phyloP scores from a whole-genome alignment of 305 asterid genomes.

The Fraxinus paxiana region DNA sequence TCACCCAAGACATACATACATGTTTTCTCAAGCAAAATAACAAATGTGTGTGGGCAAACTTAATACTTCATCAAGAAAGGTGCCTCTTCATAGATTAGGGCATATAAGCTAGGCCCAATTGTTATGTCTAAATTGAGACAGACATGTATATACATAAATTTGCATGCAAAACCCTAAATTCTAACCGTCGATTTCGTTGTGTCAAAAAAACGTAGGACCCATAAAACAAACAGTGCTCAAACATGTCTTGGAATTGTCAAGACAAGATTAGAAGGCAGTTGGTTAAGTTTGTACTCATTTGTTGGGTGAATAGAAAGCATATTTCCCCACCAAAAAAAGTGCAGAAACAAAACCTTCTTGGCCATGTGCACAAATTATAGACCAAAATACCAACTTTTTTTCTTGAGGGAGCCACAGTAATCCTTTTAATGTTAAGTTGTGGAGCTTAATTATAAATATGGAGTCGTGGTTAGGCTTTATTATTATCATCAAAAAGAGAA shows the following conservation, averaged over 20 bases:
- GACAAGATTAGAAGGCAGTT: constrained; percentile 39
- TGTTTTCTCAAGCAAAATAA: background rate
- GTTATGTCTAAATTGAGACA: background rate
- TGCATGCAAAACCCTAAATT: background rate
- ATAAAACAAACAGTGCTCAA: constrained; percentile 40
- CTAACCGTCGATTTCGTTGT: constrained; percentile 12
- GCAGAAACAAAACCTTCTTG: constrained; percentile 31
- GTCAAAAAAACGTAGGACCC: constrained; percentile 36
- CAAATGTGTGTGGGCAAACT: background rate
- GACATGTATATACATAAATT: background rate
- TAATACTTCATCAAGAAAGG: background rate
- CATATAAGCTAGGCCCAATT: background rate
- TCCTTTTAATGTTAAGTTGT: background rate
- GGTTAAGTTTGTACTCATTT: constrained; percentile 29
- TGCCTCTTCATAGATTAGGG: background rate
- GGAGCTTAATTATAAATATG: too few relatives aligned
- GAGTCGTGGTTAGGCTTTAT: too few relatives aligned
- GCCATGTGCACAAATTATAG: constrained; percentile 48
- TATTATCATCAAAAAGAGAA: too few relatives aligned
- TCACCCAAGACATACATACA: background rate
- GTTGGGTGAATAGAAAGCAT: constrained; percentile 37
- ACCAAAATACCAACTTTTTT: constrained; percentile 15
- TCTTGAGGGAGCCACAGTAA: background rate
- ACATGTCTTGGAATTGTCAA: constrained; percentile 48
- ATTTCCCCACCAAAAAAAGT: constrained; percentile 41